A percentile compares a stretch with the other conserved stretches of the same genome.
Evolutionary conservation across 1,139 yeast genomes (phyloP).

Genomic region (Hanseniaspora gamundiae): DNA sequence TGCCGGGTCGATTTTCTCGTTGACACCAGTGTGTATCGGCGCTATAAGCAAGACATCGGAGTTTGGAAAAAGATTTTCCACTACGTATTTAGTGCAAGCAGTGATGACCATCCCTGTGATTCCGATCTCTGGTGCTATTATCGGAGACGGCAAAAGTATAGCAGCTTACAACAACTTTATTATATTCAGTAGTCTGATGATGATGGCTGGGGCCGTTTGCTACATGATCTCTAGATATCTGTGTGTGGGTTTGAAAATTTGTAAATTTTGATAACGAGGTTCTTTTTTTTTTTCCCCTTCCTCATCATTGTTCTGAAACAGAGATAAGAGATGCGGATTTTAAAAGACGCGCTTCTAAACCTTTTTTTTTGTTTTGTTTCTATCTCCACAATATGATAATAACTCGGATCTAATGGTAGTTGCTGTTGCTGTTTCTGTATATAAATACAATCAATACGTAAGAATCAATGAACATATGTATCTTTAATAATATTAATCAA

Average conservation of each 20-base stretch:
- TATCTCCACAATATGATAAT: no score
- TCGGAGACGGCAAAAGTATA: conserved; percentile 27
- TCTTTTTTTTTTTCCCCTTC: not conserved
- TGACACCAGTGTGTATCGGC: conserved; percentile 40
- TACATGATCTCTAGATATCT: conserved; percentile 12
- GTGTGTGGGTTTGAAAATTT: conserved; percentile 12
- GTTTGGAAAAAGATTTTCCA: conserved; percentile 39
- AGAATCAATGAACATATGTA: no score
- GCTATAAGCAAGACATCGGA: conserved; percentile 37
- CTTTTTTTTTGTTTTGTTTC: no score
- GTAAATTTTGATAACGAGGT: conserved; percentile 3
- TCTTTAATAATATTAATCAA: no score
- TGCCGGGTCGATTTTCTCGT: conserved; percentile 27
- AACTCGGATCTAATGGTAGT: no score
- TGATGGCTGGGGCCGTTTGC: conserved; percentile 11
- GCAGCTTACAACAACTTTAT: conserved; percentile 21
- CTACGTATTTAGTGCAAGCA: conserved; percentile 35
- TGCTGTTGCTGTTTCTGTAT: no score
- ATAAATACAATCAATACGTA: no score
- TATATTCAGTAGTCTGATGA: conserved; percentile 14
- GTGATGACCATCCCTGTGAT: conserved; percentile 33
- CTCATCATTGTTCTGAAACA: no score
- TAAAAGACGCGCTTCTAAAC: no score
- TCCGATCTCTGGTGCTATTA: conserved; percentile 41
- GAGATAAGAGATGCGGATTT: no score